phyloP scores from a whole-genome alignment of 2,329 filamentous ascomycete species.

The Colletotrichum orchidophilum region DNA sequence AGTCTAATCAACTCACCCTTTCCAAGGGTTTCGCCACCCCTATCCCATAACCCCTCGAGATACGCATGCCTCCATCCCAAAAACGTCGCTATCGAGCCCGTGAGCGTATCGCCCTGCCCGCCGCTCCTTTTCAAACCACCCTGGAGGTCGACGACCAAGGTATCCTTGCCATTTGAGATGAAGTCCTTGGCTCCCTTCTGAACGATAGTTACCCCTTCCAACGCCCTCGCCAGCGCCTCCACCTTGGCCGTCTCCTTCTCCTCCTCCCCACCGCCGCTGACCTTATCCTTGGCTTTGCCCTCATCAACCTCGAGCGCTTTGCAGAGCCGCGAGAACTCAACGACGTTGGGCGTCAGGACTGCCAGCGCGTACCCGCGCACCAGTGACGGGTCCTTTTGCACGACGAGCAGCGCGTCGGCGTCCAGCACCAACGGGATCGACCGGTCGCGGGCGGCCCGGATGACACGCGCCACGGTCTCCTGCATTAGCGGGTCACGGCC shows the following conservation, averaged over 20 bases:
- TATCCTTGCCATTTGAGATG: conserved; percentile 81
- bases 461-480: conserved; percentile 81
- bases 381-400: conserved; percentile 78
- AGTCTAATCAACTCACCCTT: conserved; percentile 74
- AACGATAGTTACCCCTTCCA: conserved; percentile 89
- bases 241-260: conserved; percentile 55
- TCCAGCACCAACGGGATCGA: conserved; percentile 87
- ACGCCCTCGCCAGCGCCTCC: conserved; percentile 73
- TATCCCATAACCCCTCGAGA: conserved; percentile 78
- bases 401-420: conserved; percentile 85
- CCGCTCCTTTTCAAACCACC: conserved; percentile 91
- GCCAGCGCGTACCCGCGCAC: conserved; percentile 84
- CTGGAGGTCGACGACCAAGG: conserved; percentile 78
- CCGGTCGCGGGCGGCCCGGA: conserved; percentile 78
- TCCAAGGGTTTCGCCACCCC: conserved; percentile 44
- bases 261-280: conserved; percentile 40
- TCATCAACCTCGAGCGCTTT: conserved; percentile 76
- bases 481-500: conserved; percentile 93
- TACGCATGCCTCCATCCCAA: conserved; percentile 91
- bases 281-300: conserved; percentile 44
- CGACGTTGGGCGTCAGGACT: conserved; percentile 93
- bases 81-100: conserved; percentile 87
- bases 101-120: conserved; percentile 95
- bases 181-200: conserved; percentile 88
- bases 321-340: conserved; percentile 87